phyloP scores from a whole-genome alignment of 1,284 basidiomycete species.

The Anthracocystis panici-leucophaei region DNA sequence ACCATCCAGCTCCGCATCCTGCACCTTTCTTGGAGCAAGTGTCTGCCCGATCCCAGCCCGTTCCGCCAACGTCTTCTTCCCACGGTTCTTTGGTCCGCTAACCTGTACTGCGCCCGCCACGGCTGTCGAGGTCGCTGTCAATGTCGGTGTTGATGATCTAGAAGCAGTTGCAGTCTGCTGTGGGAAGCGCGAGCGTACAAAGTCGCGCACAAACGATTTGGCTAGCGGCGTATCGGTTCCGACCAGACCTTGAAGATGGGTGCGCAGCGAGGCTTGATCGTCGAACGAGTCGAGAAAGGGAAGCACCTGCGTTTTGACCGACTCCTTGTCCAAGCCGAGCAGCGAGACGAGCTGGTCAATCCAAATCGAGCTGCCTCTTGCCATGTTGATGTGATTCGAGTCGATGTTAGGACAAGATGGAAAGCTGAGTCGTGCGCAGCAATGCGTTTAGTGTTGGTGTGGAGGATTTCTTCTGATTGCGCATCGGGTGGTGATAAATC shows the following conservation, averaged over 20 bases:
- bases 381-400: conserved; percentile 19
- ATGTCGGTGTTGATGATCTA: conserved; percentile 13
- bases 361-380: conserved; percentile 31
- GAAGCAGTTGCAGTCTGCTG: conserved; percentile 7
- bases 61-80: conserved; percentile 40
- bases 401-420: neutral
- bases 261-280: conserved; percentile 23
- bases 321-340: conserved; percentile 46
- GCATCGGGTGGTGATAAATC: neutral
- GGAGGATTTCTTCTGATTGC: conserved; percentile 8
- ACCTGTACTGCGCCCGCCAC: neutral
- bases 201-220: conserved; percentile 41
- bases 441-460: conserved; percentile 9
- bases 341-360: conserved; percentile 47
- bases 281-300: conserved; percentile 55
- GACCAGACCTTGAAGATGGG: conserved; percentile 44
- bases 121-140: neutral
- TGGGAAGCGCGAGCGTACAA: conserved; percentile 37
- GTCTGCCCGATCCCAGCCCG: conserved; percentile 38
- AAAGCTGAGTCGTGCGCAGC: conserved; percentile 5
- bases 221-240: conserved; percentile 36
- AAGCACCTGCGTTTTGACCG: conserved; percentile 40
- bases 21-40: conserved; percentile 31
- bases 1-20: conserved; percentile 7
- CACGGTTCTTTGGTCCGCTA: conserved; percentile 19